Evolutionary conservation across 768 basidiomycete species (phyloP), one percentile per base, ranked within the genome.

Genomic region (Termitomyces sp.): DNA sequence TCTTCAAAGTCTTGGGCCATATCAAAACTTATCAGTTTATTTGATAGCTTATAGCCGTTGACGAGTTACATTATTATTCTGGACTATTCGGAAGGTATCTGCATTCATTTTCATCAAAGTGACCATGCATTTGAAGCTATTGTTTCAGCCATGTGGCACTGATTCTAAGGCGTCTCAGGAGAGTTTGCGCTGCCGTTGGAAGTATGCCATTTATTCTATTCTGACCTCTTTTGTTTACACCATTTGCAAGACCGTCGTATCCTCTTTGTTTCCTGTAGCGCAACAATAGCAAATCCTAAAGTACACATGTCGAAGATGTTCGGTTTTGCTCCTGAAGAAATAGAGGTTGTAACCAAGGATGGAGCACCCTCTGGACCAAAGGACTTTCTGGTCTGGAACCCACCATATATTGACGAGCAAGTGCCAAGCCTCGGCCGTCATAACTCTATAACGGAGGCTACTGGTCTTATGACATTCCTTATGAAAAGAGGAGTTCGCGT

Each of bases 61-160:
- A 95, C 65, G 93, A 96, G 67, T 68, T 95, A 36, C 93, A 96
- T 69, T 94, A 91, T 67, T 95, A 96, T 66, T 79, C 84, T 1
- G 87, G 88, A 39, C 72, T 89, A 12, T 80, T 95, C 52, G 94
- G 93, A 61, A 92, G 89, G 91, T 88, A 62, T 57, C 3, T 20
- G 14, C 18, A 16, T 55, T 26, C 12, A n/a, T 45, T 33, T 34
- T 34, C 24, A n/a, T 53, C 6, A 6, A 8, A 22, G 44, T 42
- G 18, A 39, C 43, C 13, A 3, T 30, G 27, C 16, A 32, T 20
- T 9, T 45, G n/a, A 40, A 36, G 34, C 9, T 26, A 40, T 61
- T 45, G 0, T 48, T 48, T 26, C 46, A 93, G 90, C 62, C 92
- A 95, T 65, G 87, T 92, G 20, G 91, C 93, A 0, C 83, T 87